A percentile compares a stretch with the other conserved stretches of the same genome.
These are phyloP conservation scores for Eleusine indica DNA, from an alignment of 176 grass and related monocot species.

Conservation along the genomic window DNA sequence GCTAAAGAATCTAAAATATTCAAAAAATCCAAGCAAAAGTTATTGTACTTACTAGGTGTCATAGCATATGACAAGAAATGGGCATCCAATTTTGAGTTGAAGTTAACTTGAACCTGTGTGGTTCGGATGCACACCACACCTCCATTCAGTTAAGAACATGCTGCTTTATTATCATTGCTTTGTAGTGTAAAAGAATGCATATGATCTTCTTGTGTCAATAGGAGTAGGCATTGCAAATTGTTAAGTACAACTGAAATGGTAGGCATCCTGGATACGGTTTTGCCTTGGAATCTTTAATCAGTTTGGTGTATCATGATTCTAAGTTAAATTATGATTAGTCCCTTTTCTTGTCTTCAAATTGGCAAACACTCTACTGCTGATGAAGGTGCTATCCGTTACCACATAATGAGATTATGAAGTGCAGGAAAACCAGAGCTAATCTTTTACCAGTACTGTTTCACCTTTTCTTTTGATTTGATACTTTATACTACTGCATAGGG, in stretches of 20 bases:
- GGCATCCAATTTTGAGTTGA: not conserved
- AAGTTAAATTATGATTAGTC: not conserved
- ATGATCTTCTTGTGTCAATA: slow-evolving; percentile 15
- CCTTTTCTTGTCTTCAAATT: not conserved
- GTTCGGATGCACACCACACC: not conserved
- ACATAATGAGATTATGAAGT: slow-evolving; percentile 26
- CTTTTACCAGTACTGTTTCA: not conserved
- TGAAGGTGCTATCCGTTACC: slow-evolving; percentile 12
- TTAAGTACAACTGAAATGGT: slow-evolving; percentile 5
- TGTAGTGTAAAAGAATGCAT: slow-evolving; percentile 2
- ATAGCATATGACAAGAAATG: not conserved
- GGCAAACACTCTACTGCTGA: not conserved
- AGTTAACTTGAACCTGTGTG: not conserved
- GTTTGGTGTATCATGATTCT: not conserved
- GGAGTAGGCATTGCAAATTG: not conserved
- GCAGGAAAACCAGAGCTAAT: slow-evolving; percentile 10
- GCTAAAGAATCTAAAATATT: slow-evolving; percentile 10
- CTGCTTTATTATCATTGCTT: slow-evolving; percentile 8
- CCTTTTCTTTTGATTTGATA: not conserved
- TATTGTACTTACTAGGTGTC: not conserved
- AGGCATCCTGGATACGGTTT: not conserved
- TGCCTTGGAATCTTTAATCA: slow-evolving; percentile 4
- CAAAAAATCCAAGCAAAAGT: slow-evolving; percentile 3
- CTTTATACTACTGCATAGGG: not conserved
- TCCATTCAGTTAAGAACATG: not conserved